Conservation (phyloP, 2,329 filamentous ascomycete species). For the Apiospora phragmitis region DNA sequence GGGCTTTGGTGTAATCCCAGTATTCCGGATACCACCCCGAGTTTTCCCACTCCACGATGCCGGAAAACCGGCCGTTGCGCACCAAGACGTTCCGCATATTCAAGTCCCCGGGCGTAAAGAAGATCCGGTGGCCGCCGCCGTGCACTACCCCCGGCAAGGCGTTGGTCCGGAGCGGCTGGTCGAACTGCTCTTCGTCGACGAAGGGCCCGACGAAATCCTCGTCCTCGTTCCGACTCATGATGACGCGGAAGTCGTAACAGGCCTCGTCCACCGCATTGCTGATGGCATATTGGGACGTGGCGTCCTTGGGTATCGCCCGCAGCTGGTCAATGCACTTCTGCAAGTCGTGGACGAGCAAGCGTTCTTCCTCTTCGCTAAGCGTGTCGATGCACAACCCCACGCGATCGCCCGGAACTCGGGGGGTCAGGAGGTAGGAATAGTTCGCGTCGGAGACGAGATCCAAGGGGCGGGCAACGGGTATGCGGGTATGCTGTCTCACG, state of each 20-base stretch:
- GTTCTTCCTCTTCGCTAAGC: conserved; percentile 10
- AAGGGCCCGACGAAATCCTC: conserved; percentile 16
- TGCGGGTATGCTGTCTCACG: conserved; percentile 6
- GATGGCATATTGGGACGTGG: conserved; percentile 11
- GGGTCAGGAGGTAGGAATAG: conserved; percentile 16
- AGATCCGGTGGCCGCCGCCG: neutral
- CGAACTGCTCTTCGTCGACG: conserved; percentile 14
- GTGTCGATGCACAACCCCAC: conserved; percentile 14
- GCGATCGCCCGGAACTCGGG: conserved; percentile 9
- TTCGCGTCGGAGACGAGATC: conserved; percentile 13
- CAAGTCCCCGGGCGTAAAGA: conserved; percentile 47
- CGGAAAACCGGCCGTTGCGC: conserved; percentile 40
- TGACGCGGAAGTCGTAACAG: conserved; percentile 15
- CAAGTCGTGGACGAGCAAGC: conserved; percentile 12
- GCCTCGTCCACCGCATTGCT: conserved; percentile 10
- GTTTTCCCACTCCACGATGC: conserved; percentile 41
- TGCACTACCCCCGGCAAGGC: neutral
- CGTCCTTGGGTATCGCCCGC: conserved; percentile 14
- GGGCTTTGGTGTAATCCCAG: conserved; percentile 33
- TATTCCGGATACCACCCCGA: conserved; percentile 35
- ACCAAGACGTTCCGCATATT: conserved; percentile 44
- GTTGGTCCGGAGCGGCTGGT: neutral
- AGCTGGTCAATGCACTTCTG: conserved; percentile 12
- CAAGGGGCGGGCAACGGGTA: conserved; percentile 13
- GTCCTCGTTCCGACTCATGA: conserved; percentile 5